Evolutionary conservation across 768 basidiomycete species (phyloP).

Genomic region (Boletus vermiculosoides): DNA sequence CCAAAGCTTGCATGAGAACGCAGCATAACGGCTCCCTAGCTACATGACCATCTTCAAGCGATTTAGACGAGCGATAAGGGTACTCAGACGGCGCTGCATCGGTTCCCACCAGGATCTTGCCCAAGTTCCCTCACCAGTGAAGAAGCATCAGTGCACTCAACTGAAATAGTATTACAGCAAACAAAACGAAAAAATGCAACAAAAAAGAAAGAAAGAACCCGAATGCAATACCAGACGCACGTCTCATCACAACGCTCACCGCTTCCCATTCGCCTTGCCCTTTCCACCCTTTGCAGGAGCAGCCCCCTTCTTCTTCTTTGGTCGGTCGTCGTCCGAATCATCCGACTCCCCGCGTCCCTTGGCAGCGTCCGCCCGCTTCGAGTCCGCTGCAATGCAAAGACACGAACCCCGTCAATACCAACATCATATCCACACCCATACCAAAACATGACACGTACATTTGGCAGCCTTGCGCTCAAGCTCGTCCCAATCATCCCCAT

Average conservation of each 20-base stretch:
- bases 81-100: too few species aligned
- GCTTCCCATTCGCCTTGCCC: slow-evolving; percentile 44
- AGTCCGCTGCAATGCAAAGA: slow-evolving; percentile 40
- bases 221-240: neutral
- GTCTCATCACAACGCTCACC: slow-evolving; percentile 25
- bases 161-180: slow-evolving; percentile 3
- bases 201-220: neutral
- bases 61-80: too few species aligned
- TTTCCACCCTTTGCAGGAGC: slow-evolving; percentile 27
- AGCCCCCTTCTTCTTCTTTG: slow-evolving; percentile 43
- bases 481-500: slow-evolving; percentile 95
- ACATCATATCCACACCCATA: neutral
- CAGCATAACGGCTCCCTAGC: too few species aligned
- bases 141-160: neutral
- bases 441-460: slow-evolving; percentile 43
- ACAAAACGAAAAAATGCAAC: neutral
- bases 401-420: neutral
- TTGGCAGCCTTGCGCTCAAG: slow-evolving; percentile 89
- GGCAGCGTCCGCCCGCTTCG: slow-evolving; percentile 43
- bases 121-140: neutral
- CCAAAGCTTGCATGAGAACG: too few species aligned
- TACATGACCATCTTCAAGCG: too few species aligned
- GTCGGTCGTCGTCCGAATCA: slow-evolving; percentile 49
- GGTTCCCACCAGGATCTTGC: too few species aligned
- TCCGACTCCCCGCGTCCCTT: slow-evolving; percentile 47